Evolutionary conservation across 2,329 filamentous ascomycete species (phyloP).

Genomic region (Colletotrichum sp.): DNA sequence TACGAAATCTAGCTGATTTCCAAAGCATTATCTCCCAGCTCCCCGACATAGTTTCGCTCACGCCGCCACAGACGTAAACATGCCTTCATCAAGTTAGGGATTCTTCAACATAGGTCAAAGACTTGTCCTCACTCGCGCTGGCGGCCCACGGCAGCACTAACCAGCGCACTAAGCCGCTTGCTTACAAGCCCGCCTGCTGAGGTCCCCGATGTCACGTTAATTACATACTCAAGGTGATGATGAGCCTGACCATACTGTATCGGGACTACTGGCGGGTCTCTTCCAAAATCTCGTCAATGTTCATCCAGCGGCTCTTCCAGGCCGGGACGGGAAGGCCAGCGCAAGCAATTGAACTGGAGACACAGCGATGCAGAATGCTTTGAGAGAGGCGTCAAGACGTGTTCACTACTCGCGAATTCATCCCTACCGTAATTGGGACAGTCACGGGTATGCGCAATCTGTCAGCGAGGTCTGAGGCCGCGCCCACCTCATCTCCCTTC

Average conservation of each 20-base stretch:
- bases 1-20: background rate
- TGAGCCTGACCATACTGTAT: background rate
- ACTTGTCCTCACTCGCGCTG: background rate
- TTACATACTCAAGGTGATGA: background rate
- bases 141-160: background rate
- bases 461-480: conserved; percentile 12
- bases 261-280: background rate
- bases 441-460: conserved; percentile 3
- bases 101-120: conserved; percentile 9
- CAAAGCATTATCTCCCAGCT: background rate
- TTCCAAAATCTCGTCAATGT: background rate
- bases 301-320: background rate
- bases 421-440: background rate
- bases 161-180: background rate
- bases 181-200: background rate
- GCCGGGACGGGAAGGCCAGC: background rate
- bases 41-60: background rate
- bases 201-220: background rate
- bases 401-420: background rate
- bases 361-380: background rate
- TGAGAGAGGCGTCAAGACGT: background rate
- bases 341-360: background rate
- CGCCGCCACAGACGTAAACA: background rate
- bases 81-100: background rate
- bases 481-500: conserved; percentile 1